A percentile compares a stretch with the other conserved stretches of the same genome.
phyloP scores from a whole-genome alignment of 2,329 filamentous ascomycete species.

The Tolypocladium amazonense region DNA sequence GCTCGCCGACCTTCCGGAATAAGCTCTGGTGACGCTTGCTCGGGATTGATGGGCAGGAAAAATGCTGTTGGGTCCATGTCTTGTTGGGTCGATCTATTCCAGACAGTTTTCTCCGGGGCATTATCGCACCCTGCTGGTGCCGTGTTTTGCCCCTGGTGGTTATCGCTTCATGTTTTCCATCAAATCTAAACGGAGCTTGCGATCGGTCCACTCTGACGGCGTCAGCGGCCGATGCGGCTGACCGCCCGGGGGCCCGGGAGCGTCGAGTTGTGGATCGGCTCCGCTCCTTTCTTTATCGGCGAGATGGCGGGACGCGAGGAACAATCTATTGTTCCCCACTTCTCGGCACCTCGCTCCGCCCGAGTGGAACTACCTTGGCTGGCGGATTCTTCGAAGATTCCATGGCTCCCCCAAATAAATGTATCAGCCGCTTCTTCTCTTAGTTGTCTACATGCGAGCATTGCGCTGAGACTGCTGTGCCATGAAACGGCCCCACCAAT shows the following conservation, averaged over 20 bases:
- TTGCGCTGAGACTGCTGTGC: too few species aligned
- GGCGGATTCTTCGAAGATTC: background rate
- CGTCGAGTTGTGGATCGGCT: background rate
- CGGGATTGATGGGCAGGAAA: background rate
- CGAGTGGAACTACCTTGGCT: background rate
- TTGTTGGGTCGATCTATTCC: background rate
- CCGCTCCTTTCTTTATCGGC: background rate
- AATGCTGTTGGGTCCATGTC: background rate
- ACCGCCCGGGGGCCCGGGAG: background rate
- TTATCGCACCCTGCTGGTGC: background rate
- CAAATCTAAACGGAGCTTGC: too few species aligned
- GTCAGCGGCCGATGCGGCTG: background rate
- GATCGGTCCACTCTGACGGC: background rate
- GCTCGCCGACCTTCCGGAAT: background rate
- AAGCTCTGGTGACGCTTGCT: background rate
- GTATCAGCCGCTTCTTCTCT: background rate
- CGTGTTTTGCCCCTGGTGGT: background rate
- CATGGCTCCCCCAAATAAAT: background rate
- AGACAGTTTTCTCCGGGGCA: background rate
- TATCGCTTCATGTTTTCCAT: too few species aligned
- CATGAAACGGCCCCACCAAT: background rate
- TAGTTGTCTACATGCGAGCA: background rate
- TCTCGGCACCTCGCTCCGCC: background rate
- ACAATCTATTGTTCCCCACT: background rate
- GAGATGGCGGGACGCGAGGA: background rate